phyloP scores from a whole-genome alignment of 169 alveolate genomes.

The Cryptosporidium canis region DNA sequence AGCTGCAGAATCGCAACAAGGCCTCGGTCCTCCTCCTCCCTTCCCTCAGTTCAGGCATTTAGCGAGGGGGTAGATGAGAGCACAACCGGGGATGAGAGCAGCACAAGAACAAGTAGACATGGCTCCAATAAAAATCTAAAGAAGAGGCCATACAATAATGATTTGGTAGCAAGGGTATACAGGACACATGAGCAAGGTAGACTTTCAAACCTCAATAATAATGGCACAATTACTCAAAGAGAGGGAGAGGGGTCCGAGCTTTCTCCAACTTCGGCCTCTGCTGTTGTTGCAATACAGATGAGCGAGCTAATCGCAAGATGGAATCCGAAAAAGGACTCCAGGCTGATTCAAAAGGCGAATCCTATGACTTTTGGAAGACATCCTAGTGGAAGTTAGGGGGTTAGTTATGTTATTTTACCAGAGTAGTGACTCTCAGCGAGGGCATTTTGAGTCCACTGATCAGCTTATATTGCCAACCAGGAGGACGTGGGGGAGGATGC shows the following conservation, averaged over 20 bases:
- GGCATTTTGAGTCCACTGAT: background rate
- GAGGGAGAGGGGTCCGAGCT: slow-evolving; percentile 27
- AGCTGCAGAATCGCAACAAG: slow-evolving; percentile 15
- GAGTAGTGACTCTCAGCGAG: background rate
- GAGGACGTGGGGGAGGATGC: background rate
- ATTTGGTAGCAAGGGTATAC: background rate
- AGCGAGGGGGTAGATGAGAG: slow-evolving; percentile 36
- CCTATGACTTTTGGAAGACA: background rate
- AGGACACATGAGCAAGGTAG: background rate
- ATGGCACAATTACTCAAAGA: background rate
- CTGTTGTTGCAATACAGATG: slow-evolving; percentile 71
- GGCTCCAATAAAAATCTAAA: slow-evolving; percentile 12
- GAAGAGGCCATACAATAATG: background rate
- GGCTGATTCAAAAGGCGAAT: slow-evolving; percentile 43
- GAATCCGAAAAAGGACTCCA: slow-evolving; percentile 63
- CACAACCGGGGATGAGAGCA: slow-evolving; percentile 37
- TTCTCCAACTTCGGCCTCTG: slow-evolving; percentile 72
- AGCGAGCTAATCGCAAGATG: slow-evolving; percentile 70
- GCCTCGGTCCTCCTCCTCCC: slow-evolving; percentile 69
- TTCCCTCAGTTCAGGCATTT: slow-evolving; percentile 63
- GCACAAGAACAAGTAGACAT: slow-evolving; percentile 33
- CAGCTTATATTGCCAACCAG: no score
- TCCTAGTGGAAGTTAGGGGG: background rate
- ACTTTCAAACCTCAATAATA: background rate
- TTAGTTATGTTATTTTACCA: slow-evolving; percentile 18